A percentile compares a stretch with the other conserved stretches of the same genome.
Conservation (phyloP, 192 early-diverging fungal genomes). For the Backusella luteola region DNA sequence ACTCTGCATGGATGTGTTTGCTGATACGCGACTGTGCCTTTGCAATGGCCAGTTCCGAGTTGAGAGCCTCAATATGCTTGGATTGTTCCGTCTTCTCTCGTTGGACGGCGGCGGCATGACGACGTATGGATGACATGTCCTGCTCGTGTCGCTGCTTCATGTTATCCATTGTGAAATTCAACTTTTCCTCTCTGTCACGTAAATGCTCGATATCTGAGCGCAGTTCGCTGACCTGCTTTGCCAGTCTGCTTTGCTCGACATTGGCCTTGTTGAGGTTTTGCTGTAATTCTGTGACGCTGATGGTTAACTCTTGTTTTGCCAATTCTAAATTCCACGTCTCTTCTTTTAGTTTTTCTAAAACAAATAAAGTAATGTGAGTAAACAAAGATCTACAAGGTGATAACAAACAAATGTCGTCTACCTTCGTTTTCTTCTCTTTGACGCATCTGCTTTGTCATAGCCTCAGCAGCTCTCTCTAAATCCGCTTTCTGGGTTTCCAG, state of each 20-base stretch:
- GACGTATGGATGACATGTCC: conserved; percentile 57
- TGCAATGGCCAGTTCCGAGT: conserved; percentile 41
- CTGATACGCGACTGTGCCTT: conserved; percentile 24
- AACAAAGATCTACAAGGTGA: background rate
- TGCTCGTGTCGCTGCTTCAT: conserved; percentile 62
- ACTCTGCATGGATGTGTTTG: background rate
- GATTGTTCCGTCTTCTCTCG: conserved; percentile 57
- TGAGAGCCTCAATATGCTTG: conserved; percentile 60
- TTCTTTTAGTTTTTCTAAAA: conserved; percentile 50
- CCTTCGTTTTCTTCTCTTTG: conserved; percentile 57
- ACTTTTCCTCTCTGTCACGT: conserved; percentile 54
- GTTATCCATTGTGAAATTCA: conserved; percentile 40
- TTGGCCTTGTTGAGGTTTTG: conserved; percentile 41
- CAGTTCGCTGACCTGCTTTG: conserved; percentile 46
- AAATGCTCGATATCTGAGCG: conserved; percentile 60
- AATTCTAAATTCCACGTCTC: conserved; percentile 55
- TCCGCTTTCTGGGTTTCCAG: conserved; percentile 51
- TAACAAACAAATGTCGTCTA: conserved; percentile 15
- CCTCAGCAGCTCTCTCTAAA: conserved; percentile 49
- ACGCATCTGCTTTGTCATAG: conserved; percentile 46
- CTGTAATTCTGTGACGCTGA: conserved; percentile 42
- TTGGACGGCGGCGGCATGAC: conserved; percentile 50
- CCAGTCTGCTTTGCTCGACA: conserved; percentile 57
- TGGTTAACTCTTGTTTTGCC: conserved; percentile 48
- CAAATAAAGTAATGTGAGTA: background rate